Evolutionary conservation across 164 flowering plant genomes (phyloP).

Genomic region (Stephania japonica): DNA sequence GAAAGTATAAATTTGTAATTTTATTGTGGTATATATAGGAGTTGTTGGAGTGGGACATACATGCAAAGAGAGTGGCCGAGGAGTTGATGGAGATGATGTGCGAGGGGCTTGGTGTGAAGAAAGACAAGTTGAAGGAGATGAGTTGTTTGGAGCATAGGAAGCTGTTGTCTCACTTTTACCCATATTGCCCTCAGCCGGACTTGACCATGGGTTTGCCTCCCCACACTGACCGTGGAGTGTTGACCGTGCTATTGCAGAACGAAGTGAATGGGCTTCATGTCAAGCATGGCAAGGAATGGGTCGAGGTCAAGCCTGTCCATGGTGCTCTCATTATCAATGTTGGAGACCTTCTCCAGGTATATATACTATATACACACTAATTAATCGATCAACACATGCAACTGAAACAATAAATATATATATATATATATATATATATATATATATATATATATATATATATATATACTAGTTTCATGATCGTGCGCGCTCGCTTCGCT

Average conservation of each 20-base stretch:
- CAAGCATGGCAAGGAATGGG: constrained; percentile 9
- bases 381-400: too few relatives aligned
- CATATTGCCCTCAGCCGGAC: constrained; percentile 31
- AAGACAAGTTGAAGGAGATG: constrained; percentile 27
- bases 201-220: constrained; percentile 22
- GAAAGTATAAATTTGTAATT: too few relatives aligned
- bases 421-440: too few relatives aligned
- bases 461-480: too few relatives aligned
- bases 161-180: constrained; percentile 28
- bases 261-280: constrained; percentile 18
- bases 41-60: constrained; percentile 22
- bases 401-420: too few relatives aligned
- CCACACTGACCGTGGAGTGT: constrained; percentile 21
- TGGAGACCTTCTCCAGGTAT: constrained; percentile 21
- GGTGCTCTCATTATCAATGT: constrained; percentile 18
- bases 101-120: constrained; percentile 33
- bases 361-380: too few relatives aligned
- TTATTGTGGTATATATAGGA: background rate
- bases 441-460: too few relatives aligned
- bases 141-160: constrained; percentile 12
- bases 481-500: too few relatives aligned
- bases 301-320: constrained; percentile 11
- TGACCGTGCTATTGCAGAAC: constrained; percentile 24
- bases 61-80: constrained; percentile 18
- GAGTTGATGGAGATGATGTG: constrained; percentile 24